Percentiles rank a stretch among this genome's conserved stretches.
These are phyloP conservation scores for Thalassiosira exigua DNA, from an alignment of 352 stramenopile species.

Conservation along the genomic window DNA sequence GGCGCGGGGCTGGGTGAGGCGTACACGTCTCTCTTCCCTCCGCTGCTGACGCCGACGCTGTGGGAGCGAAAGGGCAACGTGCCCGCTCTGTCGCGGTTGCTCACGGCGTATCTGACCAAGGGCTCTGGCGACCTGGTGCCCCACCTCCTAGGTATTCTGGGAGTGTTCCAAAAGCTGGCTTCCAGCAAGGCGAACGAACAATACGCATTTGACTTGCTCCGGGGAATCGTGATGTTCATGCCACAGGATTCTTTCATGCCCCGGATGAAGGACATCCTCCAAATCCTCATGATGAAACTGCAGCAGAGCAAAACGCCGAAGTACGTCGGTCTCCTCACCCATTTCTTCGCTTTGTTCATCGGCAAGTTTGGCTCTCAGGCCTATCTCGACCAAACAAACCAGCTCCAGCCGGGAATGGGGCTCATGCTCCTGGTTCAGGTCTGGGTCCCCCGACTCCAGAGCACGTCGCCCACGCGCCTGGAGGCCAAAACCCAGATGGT, in stretches of 20 bases:
- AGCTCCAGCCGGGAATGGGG: constrained; percentile 87
- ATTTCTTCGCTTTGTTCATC: constrained; percentile 91
- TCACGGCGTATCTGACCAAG: constrained; percentile 96
- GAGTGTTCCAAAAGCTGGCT: constrained; percentile 93
- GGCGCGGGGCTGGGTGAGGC: constrained; percentile 84
- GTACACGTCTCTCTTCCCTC: constrained; percentile 94
- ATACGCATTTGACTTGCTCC: constrained; percentile 93
- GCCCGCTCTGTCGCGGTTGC: constrained; percentile 94
- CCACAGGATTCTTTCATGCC: constrained; percentile 79
- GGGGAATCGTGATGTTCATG: constrained; percentile 90
- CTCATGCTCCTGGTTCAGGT: constrained; percentile 73
- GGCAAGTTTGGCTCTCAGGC: constrained; percentile 88
- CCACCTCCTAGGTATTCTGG: constrained; percentile 72
- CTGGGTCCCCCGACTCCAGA: constrained; percentile 65
- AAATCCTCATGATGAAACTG: constrained; percentile 94
- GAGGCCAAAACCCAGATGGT: constrained; percentile 87
- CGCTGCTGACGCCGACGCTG: constrained; percentile 91
- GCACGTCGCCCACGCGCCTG: constrained; percentile 42
- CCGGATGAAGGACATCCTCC: constrained; percentile 91
- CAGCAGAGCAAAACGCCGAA: constrained; percentile 90
- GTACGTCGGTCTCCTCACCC: constrained; percentile 87
- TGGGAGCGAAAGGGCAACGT: constrained; percentile 98
- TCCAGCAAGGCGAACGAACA: constrained; percentile 91
- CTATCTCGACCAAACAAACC: constrained; percentile 88
- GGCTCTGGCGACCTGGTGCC: constrained; percentile 89